Evolutionary conservation across 2,329 filamentous ascomycete species (phyloP).

Genomic region (Fusarium sp.): DNA sequence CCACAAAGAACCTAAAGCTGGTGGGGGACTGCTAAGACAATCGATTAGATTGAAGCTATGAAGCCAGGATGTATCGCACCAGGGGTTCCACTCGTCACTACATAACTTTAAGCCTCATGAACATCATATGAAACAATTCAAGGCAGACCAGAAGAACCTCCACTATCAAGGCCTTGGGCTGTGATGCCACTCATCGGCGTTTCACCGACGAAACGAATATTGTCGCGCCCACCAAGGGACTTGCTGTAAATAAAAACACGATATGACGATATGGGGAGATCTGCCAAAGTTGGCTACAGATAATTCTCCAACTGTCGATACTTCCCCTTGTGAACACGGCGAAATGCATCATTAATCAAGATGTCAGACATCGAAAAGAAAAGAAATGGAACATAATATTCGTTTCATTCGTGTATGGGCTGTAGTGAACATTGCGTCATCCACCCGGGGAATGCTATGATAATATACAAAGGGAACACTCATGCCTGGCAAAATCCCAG

Average conservation of each 20-base stretch:
- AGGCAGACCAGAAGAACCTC: background rate
- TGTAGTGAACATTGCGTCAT: constrained; percentile 18
- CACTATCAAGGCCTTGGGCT: background rate
- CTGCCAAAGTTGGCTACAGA: too few relatives aligned
- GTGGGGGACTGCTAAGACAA: constrained; percentile 3
- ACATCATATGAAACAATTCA: background rate
- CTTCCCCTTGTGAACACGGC: background rate
- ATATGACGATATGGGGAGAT: too few relatives aligned
- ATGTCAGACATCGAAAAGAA: background rate
- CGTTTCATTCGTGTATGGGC: constrained; percentile 33
- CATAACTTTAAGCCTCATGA: constrained; percentile 39
- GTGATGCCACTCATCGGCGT: background rate
- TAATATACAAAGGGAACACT: constrained; percentile 38
- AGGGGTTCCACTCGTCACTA: constrained; percentile 40
- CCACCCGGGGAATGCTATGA: constrained; percentile 41
- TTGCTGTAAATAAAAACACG: background rate
- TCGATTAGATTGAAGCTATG: constrained; percentile 36
- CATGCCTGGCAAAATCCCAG: constrained; percentile 2
- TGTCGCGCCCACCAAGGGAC: too few relatives aligned
- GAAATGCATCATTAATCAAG: background rate
- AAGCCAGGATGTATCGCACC: constrained; percentile 31
- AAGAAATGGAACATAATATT: background rate
- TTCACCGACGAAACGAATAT: background rate
- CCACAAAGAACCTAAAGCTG: constrained; percentile 22
- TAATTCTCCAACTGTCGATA: background rate